Evolutionary conservation across 2,329 filamentous ascomycete genomes (phyloP).

Genomic region (Neoarthrinium moseri): DNA sequence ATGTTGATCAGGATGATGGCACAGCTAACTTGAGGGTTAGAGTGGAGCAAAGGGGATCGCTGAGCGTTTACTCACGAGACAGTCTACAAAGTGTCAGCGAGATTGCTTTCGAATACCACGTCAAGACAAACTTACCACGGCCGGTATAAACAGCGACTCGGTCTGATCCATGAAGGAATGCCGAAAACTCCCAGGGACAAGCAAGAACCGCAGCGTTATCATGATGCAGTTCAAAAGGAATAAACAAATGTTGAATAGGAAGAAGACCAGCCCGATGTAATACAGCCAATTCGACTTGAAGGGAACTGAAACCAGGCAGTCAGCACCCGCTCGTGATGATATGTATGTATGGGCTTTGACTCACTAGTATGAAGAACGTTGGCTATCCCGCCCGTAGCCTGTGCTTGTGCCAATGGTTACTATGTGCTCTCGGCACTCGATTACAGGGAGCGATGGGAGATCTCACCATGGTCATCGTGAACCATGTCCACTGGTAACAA

Average conservation of each 20-base stretch:
- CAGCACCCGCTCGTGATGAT: not conserved
- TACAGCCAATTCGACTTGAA: conserved; percentile 55
- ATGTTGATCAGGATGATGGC: conserved; percentile 78
- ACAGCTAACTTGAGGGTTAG: conserved; percentile 48
- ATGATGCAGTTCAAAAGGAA: conserved; percentile 63
- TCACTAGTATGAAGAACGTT: conserved; percentile 55
- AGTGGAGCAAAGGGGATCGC: conserved; percentile 35
- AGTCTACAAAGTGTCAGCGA: conserved; percentile 6
- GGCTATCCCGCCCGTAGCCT: conserved; percentile 57
- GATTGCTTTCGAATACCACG: not conserved
- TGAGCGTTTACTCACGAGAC: conserved; percentile 15
- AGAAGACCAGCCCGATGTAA: conserved; percentile 59
- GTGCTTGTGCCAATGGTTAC: too few relatives aligned
- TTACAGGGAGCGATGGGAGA: not conserved
- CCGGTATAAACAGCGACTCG: conserved; percentile 75
- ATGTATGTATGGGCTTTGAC: conserved; percentile 14
- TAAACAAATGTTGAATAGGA: conserved; percentile 62
- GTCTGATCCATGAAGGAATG: conserved; percentile 73
- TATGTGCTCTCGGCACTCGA: conserved; percentile 2
- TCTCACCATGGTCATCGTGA: conserved; percentile 54
- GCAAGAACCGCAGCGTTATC: conserved; percentile 66
- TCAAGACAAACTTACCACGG: conserved; percentile 48
- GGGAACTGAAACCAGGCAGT: conserved; percentile 35
- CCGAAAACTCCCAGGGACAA: conserved; percentile 68
- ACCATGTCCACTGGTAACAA: conserved; percentile 71